These are phyloP conservation scores for Mallotus nudiflorus DNA, from an alignment of 345 rosid genomes.

Conservation along the genomic window DNA sequence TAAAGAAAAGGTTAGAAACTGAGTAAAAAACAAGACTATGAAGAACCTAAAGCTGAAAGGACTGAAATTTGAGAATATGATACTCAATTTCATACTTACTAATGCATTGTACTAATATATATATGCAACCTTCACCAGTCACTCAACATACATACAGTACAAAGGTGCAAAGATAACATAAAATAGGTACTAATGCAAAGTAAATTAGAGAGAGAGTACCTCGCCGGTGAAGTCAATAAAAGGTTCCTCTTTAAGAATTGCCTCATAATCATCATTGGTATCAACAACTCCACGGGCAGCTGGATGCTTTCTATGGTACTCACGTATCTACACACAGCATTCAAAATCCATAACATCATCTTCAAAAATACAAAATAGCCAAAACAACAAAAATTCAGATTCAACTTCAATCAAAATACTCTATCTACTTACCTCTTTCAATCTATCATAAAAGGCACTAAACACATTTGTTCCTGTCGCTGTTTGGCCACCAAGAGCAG, in stretches of 20 bases:
- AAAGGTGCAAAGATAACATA: not conserved
- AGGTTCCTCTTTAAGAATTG: constrained; percentile 78
- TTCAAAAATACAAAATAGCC: too few relatives aligned
- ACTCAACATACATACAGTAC: too few relatives aligned
- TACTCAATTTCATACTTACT: too few relatives aligned
- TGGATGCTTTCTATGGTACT: constrained; percentile 85
- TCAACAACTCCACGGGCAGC: constrained; percentile 80
- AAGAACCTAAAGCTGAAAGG: not conserved
- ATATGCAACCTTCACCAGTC: too few relatives aligned
- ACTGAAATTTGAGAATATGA: not conserved
- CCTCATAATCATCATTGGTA: constrained; percentile 68
- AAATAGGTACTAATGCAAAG: not conserved
- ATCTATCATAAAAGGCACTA: constrained; percentile 84
- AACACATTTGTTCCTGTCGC: constrained; percentile 70
- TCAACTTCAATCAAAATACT: not conserved
- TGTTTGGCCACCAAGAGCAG: constrained; percentile 88
- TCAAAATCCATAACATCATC: not conserved
- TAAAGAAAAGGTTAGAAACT: not conserved
- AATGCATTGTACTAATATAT: not conserved
- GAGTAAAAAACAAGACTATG: not conserved
- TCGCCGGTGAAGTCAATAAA: constrained; percentile 84
- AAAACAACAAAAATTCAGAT: not conserved
- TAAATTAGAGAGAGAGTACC: constrained; percentile 35
- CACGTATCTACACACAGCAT: constrained; percentile 58
- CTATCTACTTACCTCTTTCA: constrained; percentile 77